Evolutionary conservation across 202 grass and related monocot species (phyloP), one percentile per base, ranked within the genome.

Genomic region (Hordeum pubiflorum): DNA sequence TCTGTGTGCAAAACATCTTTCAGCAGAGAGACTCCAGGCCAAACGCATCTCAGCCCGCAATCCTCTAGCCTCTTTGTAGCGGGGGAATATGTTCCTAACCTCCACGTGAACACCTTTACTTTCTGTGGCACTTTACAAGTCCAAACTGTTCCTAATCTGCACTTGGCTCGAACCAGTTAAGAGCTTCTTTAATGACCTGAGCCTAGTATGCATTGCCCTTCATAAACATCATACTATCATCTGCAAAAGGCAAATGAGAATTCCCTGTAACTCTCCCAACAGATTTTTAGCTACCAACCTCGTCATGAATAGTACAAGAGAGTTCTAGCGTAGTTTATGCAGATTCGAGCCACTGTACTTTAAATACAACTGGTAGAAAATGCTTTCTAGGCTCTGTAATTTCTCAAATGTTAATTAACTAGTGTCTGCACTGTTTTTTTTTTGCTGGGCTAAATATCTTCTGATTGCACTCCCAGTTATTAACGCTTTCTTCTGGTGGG

Each of bases 381-480:
- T n/a, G 27, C 14, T 82, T 63, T 77, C 18, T 62, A 56, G 63
- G 6, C 31, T 75, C 59, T 13, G 18, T 62, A 62, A 1, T 70
- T 57, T 83, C 31, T 52, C 27, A 21, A 10, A 3, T 13, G 41
- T 83, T 71, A 14, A 69, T 46, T 72, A 52, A 48, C 24, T 72
- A 72, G 43, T 48, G 43, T 52, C 26, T 72, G 43, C 74, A 76
- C 24, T 69, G 48, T 17, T 44, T 80, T 58, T 50, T 31, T 38
- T 32, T 38, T 5, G 17, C 64, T 75, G 76, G 46, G 63, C 23
- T 44, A 12, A 43, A 81, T 63, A 44, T 68, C 40, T 32, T 78
- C 14, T 63, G 74, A 46, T 70, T 69, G 21, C 29, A 37, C 26
- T 81, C 46, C 78, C 79, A 55, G 63, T 43, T 79, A 34, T 75